These are phyloP conservation scores for Beverwykella pulmonaria DNA, from an alignment of 495 filamentous ascomycete genomes.

Conservation along the genomic window DNA sequence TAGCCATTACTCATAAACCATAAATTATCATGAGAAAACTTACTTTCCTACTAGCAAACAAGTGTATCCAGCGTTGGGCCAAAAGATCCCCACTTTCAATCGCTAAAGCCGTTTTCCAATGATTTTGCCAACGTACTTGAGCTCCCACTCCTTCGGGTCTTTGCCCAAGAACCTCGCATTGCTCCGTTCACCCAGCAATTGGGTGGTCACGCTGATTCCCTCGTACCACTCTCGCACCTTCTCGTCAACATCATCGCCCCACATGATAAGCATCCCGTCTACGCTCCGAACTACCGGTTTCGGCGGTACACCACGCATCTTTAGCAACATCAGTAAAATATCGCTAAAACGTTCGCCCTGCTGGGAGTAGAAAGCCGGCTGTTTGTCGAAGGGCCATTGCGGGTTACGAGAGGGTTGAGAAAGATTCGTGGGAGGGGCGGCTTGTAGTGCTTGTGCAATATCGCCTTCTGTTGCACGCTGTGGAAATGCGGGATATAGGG, in stretches of 20 bases:
- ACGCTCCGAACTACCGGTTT: slow-evolving; percentile 17
- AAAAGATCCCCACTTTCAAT: no score
- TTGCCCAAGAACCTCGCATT: slow-evolving; percentile 22
- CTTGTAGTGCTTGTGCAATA: neutral
- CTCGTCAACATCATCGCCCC: slow-evolving; percentile 29
- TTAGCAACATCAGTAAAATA: slow-evolving; percentile 72
- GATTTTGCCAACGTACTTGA: slow-evolving; percentile 34
- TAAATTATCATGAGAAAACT: no score
- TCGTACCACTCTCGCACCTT: slow-evolving; percentile 34
- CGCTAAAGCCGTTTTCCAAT: slow-evolving; percentile 4
- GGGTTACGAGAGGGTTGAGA: neutral
- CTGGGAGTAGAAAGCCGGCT: slow-evolving; percentile 63
- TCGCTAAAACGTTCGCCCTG: slow-evolving; percentile 75
- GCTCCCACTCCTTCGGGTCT: slow-evolving; percentile 33
- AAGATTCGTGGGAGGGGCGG: neutral
- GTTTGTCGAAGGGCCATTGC: slow-evolving; percentile 73
- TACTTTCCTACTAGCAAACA: no score
- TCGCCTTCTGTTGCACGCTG: slow-evolving; percentile 1
- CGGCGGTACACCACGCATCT: slow-evolving; percentile 57
- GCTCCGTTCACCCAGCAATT: slow-evolving; percentile 13
- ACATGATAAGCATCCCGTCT: slow-evolving; percentile 31
- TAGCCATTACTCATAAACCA: no score
- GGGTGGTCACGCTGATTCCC: slow-evolving; percentile 15
- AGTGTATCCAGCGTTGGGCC: no score
- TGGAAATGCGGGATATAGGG: neutral